A percentile compares a stretch with the other conserved stretches of the same genome.
These are phyloP conservation scores for Porogramme epimiltina DNA, from an alignment of 1,284 basidiomycete genomes.

Conservation along the genomic window DNA sequence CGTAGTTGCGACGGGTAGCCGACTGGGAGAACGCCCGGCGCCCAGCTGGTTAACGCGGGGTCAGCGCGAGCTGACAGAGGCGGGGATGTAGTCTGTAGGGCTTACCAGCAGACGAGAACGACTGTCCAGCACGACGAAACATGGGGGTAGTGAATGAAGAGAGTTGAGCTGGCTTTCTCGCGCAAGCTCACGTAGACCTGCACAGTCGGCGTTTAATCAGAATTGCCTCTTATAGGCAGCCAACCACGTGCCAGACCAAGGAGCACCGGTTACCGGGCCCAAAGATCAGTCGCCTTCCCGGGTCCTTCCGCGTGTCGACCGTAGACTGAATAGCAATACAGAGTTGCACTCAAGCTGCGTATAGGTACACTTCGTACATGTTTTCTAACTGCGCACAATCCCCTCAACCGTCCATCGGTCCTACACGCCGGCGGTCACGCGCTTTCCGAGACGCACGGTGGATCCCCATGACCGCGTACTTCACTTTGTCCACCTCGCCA, in stretches of 20 bases:
- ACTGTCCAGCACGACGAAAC: slow-evolving; percentile 63
- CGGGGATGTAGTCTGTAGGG: slow-evolving; percentile 5
- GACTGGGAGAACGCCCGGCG: slow-evolving; percentile 82
- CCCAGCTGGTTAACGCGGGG: slow-evolving; percentile 44
- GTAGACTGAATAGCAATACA: not conserved
- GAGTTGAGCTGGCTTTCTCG: slow-evolving; percentile 23
- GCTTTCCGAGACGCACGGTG: slow-evolving; percentile 70
- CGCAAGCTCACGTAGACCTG: slow-evolving; percentile 11
- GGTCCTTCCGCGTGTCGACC: too few relatives aligned
- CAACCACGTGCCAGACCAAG: slow-evolving; percentile 14
- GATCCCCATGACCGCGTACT: slow-evolving; percentile 68
- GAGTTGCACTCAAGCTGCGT: slow-evolving; percentile 2
- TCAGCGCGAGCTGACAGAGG: slow-evolving; percentile 7
- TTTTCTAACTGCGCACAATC: slow-evolving; percentile 9
- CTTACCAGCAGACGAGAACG: slow-evolving; percentile 54
- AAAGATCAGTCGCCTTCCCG: too few relatives aligned
- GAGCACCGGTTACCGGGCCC: too few relatives aligned
- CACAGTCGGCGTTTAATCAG: slow-evolving; percentile 12
- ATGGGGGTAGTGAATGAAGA: slow-evolving; percentile 36
- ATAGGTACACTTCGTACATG: slow-evolving; percentile 15
- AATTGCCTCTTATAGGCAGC: slow-evolving; percentile 16
- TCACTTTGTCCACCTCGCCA: slow-evolving; percentile 75
- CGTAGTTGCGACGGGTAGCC: slow-evolving; percentile 73
- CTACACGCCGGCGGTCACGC: slow-evolving; percentile 62
- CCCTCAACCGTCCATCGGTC: slow-evolving; percentile 41